Conservation (phyloP, 257 asterid species). For the Gardenia jasminoides region DNA sequence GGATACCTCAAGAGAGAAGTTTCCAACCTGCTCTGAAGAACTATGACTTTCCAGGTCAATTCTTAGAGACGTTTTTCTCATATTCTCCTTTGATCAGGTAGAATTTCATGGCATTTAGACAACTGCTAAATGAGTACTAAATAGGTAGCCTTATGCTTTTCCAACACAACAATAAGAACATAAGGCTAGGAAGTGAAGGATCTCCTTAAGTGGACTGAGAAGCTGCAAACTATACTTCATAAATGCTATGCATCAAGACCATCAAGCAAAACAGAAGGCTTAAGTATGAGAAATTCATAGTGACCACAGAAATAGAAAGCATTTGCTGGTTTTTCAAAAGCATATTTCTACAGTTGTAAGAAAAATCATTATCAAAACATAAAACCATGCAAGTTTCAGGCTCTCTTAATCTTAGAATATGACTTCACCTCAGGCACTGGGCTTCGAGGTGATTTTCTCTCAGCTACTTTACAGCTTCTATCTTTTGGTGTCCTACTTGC, state of each 20-base stretch:
- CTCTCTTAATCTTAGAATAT: neutral
- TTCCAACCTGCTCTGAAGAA: neutral
- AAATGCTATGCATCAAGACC: neutral
- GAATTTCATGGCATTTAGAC: neutral
- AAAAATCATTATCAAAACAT: neutral
- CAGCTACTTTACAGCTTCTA: conserved; percentile 55
- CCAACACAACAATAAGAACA: neutral
- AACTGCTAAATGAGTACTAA: neutral
- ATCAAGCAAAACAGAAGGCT: neutral
- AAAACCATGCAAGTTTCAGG: neutral
- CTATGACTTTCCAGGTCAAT: neutral
- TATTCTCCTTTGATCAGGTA: neutral
- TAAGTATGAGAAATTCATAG: neutral
- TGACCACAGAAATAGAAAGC: neutral
- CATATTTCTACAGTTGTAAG: neutral
- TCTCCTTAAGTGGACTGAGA: neutral
- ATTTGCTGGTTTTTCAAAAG: neutral
- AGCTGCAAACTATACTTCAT: neutral
- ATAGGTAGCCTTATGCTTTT: neutral
- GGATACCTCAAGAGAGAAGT: neutral
- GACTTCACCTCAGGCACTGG: conserved; percentile 59
- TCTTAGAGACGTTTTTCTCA: neutral
- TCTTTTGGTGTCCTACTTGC: conserved; percentile 52
- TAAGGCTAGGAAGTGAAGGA: neutral
- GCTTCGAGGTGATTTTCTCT: conserved; percentile 55